phyloP scores from a whole-genome alignment of 768 basidiomycete genomes.

The Hirschioporus abietinus region DNA sequence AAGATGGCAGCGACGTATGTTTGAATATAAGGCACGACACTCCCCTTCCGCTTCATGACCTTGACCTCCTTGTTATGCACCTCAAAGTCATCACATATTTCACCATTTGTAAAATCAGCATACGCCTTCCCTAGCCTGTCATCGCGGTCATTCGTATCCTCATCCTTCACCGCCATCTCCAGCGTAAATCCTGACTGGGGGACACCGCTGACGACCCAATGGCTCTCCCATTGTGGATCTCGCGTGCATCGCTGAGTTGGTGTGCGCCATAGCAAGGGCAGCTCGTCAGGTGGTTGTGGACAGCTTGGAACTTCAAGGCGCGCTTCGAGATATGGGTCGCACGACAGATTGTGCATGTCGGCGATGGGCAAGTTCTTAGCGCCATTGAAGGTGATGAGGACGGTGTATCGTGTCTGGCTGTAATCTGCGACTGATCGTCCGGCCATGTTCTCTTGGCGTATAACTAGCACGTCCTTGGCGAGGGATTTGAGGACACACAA shows the following conservation, averaged over 20 bases:
- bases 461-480: too few species aligned
- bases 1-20: conserved; percentile 24
- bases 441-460: not conserved
- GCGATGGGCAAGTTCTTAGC: conserved; percentile 18
- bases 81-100: conserved; percentile 21
- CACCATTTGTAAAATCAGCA: conserved; percentile 11
- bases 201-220: conserved; percentile 19
- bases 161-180: conserved; percentile 18
- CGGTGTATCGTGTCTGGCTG: conserved; percentile 3
- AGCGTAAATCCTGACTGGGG: conserved; percentile 18
- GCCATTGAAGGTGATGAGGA: conserved; percentile 7
- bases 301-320: conserved; percentile 9
- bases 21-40: conserved; percentile 19
- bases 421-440: not conserved
- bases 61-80: conserved; percentile 25
- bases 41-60: conserved; percentile 28
- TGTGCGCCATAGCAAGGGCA: conserved; percentile 17
- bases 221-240: conserved; percentile 17
- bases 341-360: conserved; percentile 18
- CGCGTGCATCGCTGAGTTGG: conserved; percentile 17
- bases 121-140: conserved; percentile 20
- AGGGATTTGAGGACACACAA: too few species aligned
- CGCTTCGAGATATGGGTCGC: conserved; percentile 21
- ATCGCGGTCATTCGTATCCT: conserved; percentile 14
- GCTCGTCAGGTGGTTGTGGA: conserved; percentile 6